Conservation (phyloP, 1,139 yeast species). For the Geotrichum klebahnii region DNA sequence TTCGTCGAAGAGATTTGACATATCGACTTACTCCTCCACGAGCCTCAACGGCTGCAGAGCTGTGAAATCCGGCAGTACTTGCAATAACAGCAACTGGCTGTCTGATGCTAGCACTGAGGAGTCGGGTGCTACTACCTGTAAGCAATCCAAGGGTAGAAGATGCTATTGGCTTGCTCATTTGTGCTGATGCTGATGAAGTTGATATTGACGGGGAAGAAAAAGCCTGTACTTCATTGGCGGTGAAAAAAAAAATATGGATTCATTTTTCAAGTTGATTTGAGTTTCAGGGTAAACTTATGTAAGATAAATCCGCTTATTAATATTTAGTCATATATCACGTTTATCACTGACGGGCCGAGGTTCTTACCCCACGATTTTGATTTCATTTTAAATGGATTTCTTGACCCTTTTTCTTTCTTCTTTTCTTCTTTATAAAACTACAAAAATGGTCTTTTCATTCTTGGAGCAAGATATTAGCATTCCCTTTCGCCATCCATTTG, state of each 20-base stretch:
- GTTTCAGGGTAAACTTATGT: background rate
- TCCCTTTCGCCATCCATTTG: slow-evolving; percentile 19
- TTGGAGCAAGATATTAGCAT: slow-evolving; percentile 18
- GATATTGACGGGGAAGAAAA: background rate
- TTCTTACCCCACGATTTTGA: background rate
- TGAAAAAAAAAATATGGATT: slow-evolving; percentile 3
- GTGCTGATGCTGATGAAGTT: background rate
- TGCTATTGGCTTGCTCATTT: slow-evolving; percentile 2
- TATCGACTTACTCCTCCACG: slow-evolving; percentile 14
- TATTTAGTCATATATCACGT: no score
- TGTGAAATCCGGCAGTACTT: slow-evolving; percentile 14
- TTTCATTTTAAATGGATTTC: background rate
- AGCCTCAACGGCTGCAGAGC: slow-evolving; percentile 14
- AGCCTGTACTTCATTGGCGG: slow-evolving; percentile 3
- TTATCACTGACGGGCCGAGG: background rate
- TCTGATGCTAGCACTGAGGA: background rate
- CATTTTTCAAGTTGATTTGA: no score
- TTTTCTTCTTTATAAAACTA: background rate
- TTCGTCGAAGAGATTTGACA: slow-evolving; percentile 29
- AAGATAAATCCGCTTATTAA: background rate
- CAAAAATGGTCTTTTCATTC: slow-evolving; percentile 9
- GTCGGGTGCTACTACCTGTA: background rate
- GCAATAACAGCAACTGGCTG: background rate
- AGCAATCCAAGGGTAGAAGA: slow-evolving; percentile 10
- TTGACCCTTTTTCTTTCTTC: background rate